Base-by-base conservation (phyloP, 768 basidiomycete species). In the Tulasnella calospora region DNA sequence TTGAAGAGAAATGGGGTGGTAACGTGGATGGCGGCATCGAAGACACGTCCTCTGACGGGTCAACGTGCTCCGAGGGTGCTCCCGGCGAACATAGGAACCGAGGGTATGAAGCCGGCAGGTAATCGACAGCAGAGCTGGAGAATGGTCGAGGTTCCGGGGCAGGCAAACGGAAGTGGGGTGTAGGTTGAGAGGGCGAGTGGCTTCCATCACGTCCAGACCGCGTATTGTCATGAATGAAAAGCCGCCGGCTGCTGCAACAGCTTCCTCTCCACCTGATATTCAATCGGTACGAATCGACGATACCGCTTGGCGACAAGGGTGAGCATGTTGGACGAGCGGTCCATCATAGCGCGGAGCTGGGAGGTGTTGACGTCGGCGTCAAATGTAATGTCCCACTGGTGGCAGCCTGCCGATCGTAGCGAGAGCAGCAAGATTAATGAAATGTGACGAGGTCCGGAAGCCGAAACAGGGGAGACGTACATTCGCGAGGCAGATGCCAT, bases 331-430 rank as follows among this genome's bases (percentile, higher is more conserved):
- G 77, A 73, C 36, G 69, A 27, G 44, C 55, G 69, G 77, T 78
- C 69, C 71, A 78, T 78, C 33, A n/a, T 78, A 0, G 77, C 77
- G 36, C 71, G 69, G 77, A 78, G 40, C 23, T 71, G 41, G 9
- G 69, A 44, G n/a, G 71, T 71, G 69, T 73, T n/a, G 27, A 78
- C 77, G 44, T 78, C 77, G 15, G 36, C 19, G 69, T 78, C 77
- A 41, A 78, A 78, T 10, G 77, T n/a, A 30, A 78, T 73, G 47
- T 71, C 71, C 77, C 77, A 78, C n/a, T 71, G 40, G 61, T 78
- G 77, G 19, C 61, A 57, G 69, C 36, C 77, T 78, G 77, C 13
- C 12, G 12, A 61, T 23, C 12, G 51, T 51, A 35, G 27, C 17
- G 55, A n/a, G 46, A 40, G 61, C 44, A 51, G 30, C n/a, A 46